Evolutionary conservation across 495 filamentous ascomycete genomes (phyloP).

Genomic region (Hyaloscypha variabilis): DNA sequence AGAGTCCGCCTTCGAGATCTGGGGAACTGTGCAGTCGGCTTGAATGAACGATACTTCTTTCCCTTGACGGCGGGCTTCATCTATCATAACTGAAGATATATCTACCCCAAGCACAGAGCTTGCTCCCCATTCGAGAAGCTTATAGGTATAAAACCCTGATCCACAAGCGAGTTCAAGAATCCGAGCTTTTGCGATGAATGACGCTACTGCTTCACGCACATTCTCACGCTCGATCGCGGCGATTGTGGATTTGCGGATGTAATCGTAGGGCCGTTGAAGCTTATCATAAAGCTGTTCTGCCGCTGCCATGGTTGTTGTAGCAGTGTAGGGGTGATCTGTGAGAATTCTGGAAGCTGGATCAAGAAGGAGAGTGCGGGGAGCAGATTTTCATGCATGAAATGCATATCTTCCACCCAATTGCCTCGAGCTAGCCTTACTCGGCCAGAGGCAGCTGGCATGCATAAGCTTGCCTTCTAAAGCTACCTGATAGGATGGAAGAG

Average conservation of each 20-base stretch:
- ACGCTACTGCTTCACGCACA: constrained; percentile 8
- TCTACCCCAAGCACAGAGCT: constrained; percentile 38
- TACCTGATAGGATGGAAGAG: too few species aligned
- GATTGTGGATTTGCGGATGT: constrained; percentile 2
- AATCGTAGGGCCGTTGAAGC: constrained; percentile 14
- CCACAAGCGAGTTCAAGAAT: constrained; percentile 20
- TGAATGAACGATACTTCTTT: constrained; percentile 14
- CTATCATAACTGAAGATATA: constrained; percentile 38
- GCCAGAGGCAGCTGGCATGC: too few species aligned
- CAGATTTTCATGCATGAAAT: too few species aligned
- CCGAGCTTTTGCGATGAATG: constrained; percentile 12
- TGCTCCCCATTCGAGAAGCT: constrained; percentile 16
- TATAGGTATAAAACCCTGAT: constrained; percentile 15
- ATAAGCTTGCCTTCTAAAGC: too few species aligned
- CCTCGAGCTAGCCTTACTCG: too few species aligned
- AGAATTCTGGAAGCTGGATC: too few species aligned
- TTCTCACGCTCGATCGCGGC: constrained; percentile 14
- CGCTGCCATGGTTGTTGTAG: too few species aligned
- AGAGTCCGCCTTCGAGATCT: constrained; percentile 32
- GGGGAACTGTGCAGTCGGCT: constrained; percentile 13
- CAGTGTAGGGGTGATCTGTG: too few species aligned
- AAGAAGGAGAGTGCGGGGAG: too few species aligned
- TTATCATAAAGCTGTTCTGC: constrained; percentile 13
- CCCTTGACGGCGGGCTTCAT: constrained; percentile 23
- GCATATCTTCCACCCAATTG: too few species aligned